phyloP scores from a whole-genome alignment of 83 land plant genomes.

The Picea mariana region DNA sequence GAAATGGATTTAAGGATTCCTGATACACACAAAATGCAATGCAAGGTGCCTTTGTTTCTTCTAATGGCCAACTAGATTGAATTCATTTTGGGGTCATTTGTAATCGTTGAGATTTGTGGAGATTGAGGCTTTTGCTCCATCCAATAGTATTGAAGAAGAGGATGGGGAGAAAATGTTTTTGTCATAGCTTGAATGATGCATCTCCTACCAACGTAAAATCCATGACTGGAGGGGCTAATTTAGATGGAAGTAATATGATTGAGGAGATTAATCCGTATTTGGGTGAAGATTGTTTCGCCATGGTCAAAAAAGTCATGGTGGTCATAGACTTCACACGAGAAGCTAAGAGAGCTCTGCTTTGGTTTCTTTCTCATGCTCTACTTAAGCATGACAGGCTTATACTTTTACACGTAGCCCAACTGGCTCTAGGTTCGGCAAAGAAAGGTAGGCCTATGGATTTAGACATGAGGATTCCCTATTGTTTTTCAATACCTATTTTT shows the following conservation, averaged over 20 bases:
- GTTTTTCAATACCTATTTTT: too few relatives aligned
- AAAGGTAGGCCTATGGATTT: too few relatives aligned
- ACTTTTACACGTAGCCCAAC: constrained; percentile 58
- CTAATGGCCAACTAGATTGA: too few relatives aligned
- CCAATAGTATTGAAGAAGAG: background rate
- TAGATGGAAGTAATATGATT: background rate
- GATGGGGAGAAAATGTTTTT: background rate
- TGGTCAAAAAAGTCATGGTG: constrained; percentile 22
- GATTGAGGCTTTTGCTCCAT: background rate
- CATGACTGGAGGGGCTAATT: background rate
- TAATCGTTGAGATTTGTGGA: background rate
- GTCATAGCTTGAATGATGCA: background rate
- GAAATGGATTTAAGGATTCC: background rate
- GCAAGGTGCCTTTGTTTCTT: background rate
- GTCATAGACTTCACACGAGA: constrained; percentile 31
- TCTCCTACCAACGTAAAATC: too few relatives aligned
- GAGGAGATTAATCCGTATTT: background rate
- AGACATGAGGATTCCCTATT: too few relatives aligned
- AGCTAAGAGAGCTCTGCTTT: constrained; percentile 39
- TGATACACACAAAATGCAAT: background rate
- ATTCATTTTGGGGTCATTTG: too few relatives aligned
- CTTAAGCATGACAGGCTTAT: constrained; percentile 44
- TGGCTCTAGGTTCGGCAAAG: too few relatives aligned
- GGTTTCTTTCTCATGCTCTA: constrained; percentile 51
- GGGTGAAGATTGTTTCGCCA: background rate